phyloP scores from a whole-genome alignment of 2,329 filamentous ascomycete species.

The Passalora sequoiae region DNA sequence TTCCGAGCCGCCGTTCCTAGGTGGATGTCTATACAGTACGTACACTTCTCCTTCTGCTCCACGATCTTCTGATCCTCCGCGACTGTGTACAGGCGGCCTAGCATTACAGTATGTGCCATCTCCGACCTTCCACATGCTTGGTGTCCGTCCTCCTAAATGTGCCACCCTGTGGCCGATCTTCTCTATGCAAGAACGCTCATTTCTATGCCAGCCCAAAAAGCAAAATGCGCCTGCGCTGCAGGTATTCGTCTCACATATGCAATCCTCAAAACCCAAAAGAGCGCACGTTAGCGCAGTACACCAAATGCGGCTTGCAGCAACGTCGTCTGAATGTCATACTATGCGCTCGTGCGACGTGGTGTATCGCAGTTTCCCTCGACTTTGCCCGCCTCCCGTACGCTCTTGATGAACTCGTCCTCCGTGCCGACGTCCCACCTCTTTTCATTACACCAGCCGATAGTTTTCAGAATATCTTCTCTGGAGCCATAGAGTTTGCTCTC shows the following conservation, averaged over 20 bases:
- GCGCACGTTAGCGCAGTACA: neutral
- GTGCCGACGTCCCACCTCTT: constrained; percentile 30
- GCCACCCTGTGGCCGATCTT: neutral
- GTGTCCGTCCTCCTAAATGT: neutral
- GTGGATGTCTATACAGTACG: neutral
- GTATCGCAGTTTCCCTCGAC: constrained; percentile 20
- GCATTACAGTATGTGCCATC: neutral
- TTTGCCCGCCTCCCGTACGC: constrained; percentile 37
- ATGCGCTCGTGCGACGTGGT: neutral
- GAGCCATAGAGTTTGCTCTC: constrained; percentile 49
- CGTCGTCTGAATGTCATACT: neutral
- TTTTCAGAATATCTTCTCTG: constrained; percentile 40
- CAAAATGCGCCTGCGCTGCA: neutral
- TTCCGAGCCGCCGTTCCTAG: neutral
- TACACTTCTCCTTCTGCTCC: neutral
- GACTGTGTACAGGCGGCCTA: neutral
- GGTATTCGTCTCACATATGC: neutral
- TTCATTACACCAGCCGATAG: constrained; percentile 40
- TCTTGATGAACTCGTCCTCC: constrained; percentile 40
- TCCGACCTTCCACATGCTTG: too few species aligned
- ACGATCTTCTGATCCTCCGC: neutral
- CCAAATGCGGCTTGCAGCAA: neutral
- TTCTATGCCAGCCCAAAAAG: neutral
- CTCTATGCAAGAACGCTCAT: neutral
- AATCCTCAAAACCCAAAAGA: neutral